Evolutionary conservation across 345 rosid species (phyloP), one percentile per base, ranked within the genome.

Genomic region (Aethionema arabicum): DNA sequence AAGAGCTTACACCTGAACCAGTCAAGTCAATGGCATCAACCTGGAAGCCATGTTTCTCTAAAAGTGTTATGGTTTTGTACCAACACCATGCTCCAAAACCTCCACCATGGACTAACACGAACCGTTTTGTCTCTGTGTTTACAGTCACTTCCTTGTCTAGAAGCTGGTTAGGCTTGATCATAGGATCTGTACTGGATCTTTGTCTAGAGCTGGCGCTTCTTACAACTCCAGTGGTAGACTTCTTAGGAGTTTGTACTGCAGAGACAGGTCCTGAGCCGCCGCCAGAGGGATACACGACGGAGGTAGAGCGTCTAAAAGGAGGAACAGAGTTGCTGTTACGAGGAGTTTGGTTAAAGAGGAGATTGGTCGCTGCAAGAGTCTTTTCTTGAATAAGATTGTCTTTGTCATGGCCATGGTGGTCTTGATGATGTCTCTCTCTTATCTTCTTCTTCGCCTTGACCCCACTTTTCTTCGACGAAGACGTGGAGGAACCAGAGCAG

Each of bases 71-170:
- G 14, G 91, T 83, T 73, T 89, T 86, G 32, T 85, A 86, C 90
- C 93, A 88, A 68, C 90, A 85, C 90, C 93, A 86, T 6, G 93
- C 96, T 4, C 96, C 96, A 65, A 84, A 88, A 5, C 96, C 96
- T 39, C 93, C 96, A 52, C 90, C 96, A 67, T 88, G 96, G 14
- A 88, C 96, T 10, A 85, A 80, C 14, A 88, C 82, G 59, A 84
- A 66, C 66, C 75, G 82, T 8, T 72, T 78, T 8, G 86, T 79
- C 68, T 80, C 90, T 11, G 77, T 21, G 27, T 2, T 21, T 21
- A 2, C 2, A 2, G 27, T 21, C 27, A 21, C 27, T 65, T 79
- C 98, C 98, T 79, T 85, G 59, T 80, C 85, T 66, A 82, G 80
- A 52, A 91, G 82, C 81, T 91, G 93, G 47, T 84, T 87, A 67